Base-by-base conservation (phyloP, 1,139 yeast genomes). In the Candida tetrigidarum region DNA sequence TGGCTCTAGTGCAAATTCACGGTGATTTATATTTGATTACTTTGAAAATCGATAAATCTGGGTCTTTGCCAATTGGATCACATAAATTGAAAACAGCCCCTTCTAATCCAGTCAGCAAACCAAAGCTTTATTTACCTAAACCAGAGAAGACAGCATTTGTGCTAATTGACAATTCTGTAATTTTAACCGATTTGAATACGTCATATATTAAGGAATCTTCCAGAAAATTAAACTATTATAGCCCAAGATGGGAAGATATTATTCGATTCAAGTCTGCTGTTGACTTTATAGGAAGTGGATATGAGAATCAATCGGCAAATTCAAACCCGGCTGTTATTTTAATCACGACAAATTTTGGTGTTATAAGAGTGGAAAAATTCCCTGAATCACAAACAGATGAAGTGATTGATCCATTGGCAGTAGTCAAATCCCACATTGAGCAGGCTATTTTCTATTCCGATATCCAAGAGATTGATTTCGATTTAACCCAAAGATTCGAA, bases 221-320 rank as follows among this genome's bases (percentile, higher is more conserved):
- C 9, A 16, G 10, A 5, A 32, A 19, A 20, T 19, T 11, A 12
- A 19, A 19, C 2, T 78, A 79, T 54, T 73, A 76, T 51, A 72
- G 70, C 42, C 79, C 84, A 22, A 74, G 84, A 57, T 88, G 96
- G 96, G 96, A 90, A 62, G 97, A 90, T 57, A 71, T 80, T 7
- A 70, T 90, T 15, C 70, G 76, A 12, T 76, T 90, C 50, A 79
- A 78, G 47, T 53, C 74, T 1, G 72, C 76, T 12, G 77, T 84
- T 2, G 67, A 72, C 1, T 69, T 89, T 12, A 66, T 86, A 26
- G 93, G 93, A 0, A 69, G 71, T 47, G 91, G 90, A 1, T 70
- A 69, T 49, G 87, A 82, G 54, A 60, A 59, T 67, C 67, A 63
- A 41, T 51, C 64, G 4, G 16, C 43, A 5, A 49, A 50, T 6